Percentiles rank a stretch among this genome's conserved stretches.
Evolutionary conservation across 305 asterid genomes (phyloP).

Genomic region (Fraxinus baroniana): DNA sequence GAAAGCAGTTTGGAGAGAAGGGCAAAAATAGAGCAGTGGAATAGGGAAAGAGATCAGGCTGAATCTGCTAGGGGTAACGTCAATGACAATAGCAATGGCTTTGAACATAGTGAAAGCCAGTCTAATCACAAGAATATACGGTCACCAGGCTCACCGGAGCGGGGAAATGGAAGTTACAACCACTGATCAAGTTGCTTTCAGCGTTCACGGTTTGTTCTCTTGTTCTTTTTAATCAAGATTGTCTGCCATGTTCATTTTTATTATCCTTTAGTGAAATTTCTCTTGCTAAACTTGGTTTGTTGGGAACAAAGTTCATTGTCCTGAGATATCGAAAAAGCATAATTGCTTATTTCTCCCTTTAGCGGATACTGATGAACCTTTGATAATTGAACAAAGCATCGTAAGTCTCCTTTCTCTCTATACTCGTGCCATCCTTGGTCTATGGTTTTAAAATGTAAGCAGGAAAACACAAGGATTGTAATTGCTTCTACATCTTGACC

Average conservation of each 20-base stretch:
- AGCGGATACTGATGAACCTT: neutral
- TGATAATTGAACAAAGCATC: neutral
- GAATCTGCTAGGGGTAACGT: slow-evolving; percentile 38
- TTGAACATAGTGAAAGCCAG: slow-evolving; percentile 30
- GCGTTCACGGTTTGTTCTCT: slow-evolving; percentile 37
- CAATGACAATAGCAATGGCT: slow-evolving; percentile 31
- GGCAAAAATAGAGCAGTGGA: slow-evolving; percentile 88
- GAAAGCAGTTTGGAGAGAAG: slow-evolving; percentile 82
- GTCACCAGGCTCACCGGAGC: slow-evolving; percentile 36
- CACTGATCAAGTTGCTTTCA: slow-evolving; percentile 24
- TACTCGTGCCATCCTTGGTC: neutral
- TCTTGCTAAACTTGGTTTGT: neutral
- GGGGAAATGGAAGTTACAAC: slow-evolving; percentile 41
- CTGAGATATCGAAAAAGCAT: neutral
- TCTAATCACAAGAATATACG: slow-evolving; percentile 29
- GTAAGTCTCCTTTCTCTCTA: neutral
- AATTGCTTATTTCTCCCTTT: neutral
- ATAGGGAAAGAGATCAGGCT: slow-evolving; percentile 66
- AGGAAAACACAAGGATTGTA: neutral
- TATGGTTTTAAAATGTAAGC: neutral
- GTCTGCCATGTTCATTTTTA: neutral
- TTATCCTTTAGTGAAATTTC: neutral
- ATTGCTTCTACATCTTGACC: neutral
- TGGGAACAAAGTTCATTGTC: neutral
- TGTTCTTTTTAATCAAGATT: neutral